A percentile compares a stretch with the other conserved stretches of the same genome.
Conservation (phyloP, 1,139 yeast genomes). For the Arxiozyma bovina region DNA sequence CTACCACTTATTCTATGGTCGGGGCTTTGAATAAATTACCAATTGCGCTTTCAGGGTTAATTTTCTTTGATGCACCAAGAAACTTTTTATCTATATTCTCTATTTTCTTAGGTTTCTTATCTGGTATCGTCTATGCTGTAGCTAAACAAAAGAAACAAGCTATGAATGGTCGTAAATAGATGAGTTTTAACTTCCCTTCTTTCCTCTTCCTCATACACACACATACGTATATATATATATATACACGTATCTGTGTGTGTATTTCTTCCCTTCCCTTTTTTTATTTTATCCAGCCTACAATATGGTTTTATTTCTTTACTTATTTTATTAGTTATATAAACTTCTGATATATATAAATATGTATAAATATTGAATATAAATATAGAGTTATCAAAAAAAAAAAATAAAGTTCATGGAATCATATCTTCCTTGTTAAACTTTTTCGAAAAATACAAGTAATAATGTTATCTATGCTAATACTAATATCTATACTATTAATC, state of each 20-base stretch:
- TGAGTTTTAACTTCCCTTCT: background rate
- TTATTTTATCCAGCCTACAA: background rate
- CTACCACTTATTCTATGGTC: conserved; percentile 97
- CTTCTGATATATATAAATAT: no score
- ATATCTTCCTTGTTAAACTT: no score
- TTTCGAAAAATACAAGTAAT: no score
- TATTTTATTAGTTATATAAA: no score
- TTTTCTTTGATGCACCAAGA: conserved; percentile 90
- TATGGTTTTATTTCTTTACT: no score
- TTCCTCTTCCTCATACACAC: background rate
- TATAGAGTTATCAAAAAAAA: background rate
- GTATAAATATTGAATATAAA: background rate
- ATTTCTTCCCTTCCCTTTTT: background rate
- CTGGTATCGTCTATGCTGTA: conserved; percentile 91
- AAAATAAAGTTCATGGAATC: background rate
- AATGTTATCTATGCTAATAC: no score
- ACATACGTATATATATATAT: no score
- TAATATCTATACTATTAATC: background rate
- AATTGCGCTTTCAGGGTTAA: conserved; percentile 86
- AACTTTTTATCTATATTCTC: conserved; percentile 88
- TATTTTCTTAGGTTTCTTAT: conserved; percentile 82
- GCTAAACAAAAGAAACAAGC: conserved; percentile 68
- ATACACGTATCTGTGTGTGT: background rate
- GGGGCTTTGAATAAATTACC: conserved; percentile 98
- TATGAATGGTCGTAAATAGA: background rate